Conservation (phyloP, 140 eudicot genomes). For the Ambrosia hybrid region DNA sequence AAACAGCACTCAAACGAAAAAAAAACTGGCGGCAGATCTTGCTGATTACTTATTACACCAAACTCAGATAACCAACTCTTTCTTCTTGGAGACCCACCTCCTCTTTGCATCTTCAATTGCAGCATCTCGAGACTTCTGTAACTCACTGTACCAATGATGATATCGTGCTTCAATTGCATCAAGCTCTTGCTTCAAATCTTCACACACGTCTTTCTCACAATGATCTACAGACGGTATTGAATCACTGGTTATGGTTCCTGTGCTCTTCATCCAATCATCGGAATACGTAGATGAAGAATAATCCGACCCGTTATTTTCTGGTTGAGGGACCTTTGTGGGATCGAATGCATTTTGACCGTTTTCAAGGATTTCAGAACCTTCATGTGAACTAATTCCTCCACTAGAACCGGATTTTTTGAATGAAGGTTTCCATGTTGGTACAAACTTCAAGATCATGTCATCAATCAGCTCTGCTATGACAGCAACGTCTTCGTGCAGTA, state of each 20-base stretch:
- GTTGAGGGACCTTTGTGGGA: constrained; percentile 4
- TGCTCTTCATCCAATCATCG: constrained; percentile 43
- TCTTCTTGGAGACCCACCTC: constrained; percentile 51
- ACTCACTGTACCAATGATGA: constrained; percentile 45
- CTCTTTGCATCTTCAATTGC: constrained; percentile 68
- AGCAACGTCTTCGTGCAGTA: constrained; percentile 50
- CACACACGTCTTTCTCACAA: constrained; percentile 27
- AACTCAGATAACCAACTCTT: constrained; percentile 24
- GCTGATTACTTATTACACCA: constrained; percentile 12
- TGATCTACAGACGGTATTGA: neutral
- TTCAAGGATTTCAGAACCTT: constrained; percentile 30
- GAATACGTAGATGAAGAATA: constrained; percentile 21
- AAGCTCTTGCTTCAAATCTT: constrained; percentile 65
- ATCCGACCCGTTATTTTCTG: constrained; percentile 19
- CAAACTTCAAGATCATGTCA: constrained; percentile 43
- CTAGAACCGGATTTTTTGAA: constrained; percentile 26
- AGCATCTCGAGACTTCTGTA: constrained; percentile 51
- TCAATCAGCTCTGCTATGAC: constrained; percentile 63
- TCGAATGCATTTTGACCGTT: constrained; percentile 17
- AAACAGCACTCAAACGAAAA: constrained; percentile 11
- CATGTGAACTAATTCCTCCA: constrained; percentile 20
- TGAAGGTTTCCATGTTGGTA: constrained; percentile 51
- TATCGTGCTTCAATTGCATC: constrained; percentile 59
- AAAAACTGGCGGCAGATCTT: constrained; percentile 12
- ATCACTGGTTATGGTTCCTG: constrained; percentile 37